Evolutionary conservation across 169 alveolate species (phyloP).

Genomic region (Toxoplasma gondii): DNA sequence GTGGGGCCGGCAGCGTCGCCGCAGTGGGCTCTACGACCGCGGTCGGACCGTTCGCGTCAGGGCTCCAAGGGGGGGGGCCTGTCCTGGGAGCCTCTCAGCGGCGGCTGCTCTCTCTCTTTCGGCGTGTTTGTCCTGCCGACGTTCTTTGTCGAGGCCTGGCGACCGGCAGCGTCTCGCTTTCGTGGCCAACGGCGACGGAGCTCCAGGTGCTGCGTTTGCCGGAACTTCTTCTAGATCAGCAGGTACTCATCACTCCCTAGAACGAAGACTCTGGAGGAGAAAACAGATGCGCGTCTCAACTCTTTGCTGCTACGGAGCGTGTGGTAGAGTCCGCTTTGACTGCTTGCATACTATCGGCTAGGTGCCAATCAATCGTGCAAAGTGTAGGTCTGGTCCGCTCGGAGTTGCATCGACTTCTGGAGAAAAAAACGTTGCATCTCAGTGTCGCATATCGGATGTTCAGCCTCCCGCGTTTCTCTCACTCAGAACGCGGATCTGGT

Average conservation of each 20-base stretch:
- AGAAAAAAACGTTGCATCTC: no score
- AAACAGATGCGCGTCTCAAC: not conserved
- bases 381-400: no score
- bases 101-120: not conserved
- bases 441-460: no score
- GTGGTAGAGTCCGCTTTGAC: not conserved
- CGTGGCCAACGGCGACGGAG: conserved; percentile 33
- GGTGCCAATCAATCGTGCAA: no score
- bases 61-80: not conserved
- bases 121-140: conserved; percentile 44
- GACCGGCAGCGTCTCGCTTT: conserved; percentile 18
- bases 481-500: no score
- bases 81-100: not conserved
- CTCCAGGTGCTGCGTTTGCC: conserved; percentile 30
- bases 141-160: not conserved
- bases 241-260: not conserved
- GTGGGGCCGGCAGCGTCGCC: not conserved
- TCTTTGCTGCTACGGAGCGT: not conserved
- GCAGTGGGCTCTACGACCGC: not conserved
- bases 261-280: not conserved
- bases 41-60: not conserved
- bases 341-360: no score
- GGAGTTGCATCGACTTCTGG: no score
- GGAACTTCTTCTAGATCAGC: conserved; percentile 20
- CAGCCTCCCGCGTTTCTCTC: no score